Base-by-base conservation (phyloP, 441 rosid species). In the Gossypium davidsonii region DNA sequence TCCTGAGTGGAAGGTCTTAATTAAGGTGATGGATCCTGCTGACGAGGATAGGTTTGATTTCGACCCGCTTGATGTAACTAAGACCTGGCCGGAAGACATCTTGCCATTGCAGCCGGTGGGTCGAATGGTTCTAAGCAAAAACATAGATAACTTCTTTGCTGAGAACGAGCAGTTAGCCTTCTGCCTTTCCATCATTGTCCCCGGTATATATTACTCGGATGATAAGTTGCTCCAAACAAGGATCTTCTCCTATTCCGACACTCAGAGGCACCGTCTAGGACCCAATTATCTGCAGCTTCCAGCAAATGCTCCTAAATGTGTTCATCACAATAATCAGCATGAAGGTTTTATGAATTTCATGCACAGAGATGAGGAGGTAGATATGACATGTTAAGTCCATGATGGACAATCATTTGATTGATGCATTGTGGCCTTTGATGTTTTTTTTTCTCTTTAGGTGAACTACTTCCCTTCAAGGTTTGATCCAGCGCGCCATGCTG, bases 261-360 rank as follows among this genome's bases (percentile, higher is more conserved):
- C 98, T 34, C 98, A 95, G 77, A 91, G 98, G 85, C 92, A 95
- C 79, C 94, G 97, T 25, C 99, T 95, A 20, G 97, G 98, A 78
- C 98, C 99, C 3, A 95, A 91, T 81, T 95, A 95, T 80, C 85
- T 95, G 71, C 91, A 88, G 61, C 91, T 92, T 26, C 99, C 98
- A 6, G 94, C 77, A 14, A 95, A 95, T 88, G 96, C 98, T 57
- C 97, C 99, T 6, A 95, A 95, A 72, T 89, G 88, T 72, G 84
- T 89, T 79, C 92, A 93, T 83, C 97, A 89, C 87, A 95, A 95
- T 87, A 93, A 91, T 76, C 99, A 95, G 85, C 85, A 91, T 78
- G 98, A 91, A 0, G 99, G 97, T 82, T 74, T 82, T 49, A 95
- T 95, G 99, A 95, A 95, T 77, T 88, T 91, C 76, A 88, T 91